Conservation (phyloP, 164 flowering plant species). For the Annona cherimola region DNA sequence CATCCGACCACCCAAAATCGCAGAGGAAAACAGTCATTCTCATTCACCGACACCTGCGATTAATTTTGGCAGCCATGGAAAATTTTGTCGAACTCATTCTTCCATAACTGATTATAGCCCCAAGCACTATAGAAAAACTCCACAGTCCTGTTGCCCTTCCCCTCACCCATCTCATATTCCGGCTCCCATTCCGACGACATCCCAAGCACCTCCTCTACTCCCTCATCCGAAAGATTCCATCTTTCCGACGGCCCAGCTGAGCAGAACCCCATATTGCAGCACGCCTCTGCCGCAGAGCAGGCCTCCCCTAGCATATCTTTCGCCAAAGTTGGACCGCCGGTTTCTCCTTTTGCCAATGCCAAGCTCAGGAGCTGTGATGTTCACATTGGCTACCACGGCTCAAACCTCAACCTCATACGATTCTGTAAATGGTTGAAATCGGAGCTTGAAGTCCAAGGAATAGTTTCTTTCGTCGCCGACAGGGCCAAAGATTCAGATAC, state of each 20-base stretch:
- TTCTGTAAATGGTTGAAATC: conserved; percentile 91
- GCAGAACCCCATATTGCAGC: conserved; percentile 40
- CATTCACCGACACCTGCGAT: too few relatives aligned
- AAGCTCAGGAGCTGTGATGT: conserved; percentile 92
- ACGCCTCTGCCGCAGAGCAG: conserved; percentile 37
- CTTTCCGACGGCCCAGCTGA: conserved; percentile 50
- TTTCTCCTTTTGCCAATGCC: conserved; percentile 58
- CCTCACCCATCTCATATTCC: conserved; percentile 41
- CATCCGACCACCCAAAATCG: too few relatives aligned
- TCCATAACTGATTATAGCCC: too few relatives aligned
- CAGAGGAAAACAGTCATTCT: too few relatives aligned
- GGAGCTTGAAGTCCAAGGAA: conserved; percentile 86
- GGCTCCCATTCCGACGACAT: conserved; percentile 73
- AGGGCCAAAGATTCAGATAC: conserved; percentile 68
- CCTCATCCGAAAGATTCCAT: conserved; percentile 68
- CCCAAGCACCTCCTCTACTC: conserved; percentile 89
- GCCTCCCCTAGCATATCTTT: conserved; percentile 68
- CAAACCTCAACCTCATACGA: conserved; percentile 50
- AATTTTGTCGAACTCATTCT: too few relatives aligned
- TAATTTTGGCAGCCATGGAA: too few relatives aligned
- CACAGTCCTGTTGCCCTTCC: too few relatives aligned
- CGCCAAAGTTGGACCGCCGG: conserved; percentile 71
- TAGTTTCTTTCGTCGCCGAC: conserved; percentile 83
- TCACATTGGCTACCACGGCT: conserved; percentile 77
- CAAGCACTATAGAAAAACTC: too few relatives aligned